These are phyloP conservation scores for Stemphylium lycopersici DNA, from an alignment of 2,329 filamentous ascomycete genomes.

Conservation along the genomic window DNA sequence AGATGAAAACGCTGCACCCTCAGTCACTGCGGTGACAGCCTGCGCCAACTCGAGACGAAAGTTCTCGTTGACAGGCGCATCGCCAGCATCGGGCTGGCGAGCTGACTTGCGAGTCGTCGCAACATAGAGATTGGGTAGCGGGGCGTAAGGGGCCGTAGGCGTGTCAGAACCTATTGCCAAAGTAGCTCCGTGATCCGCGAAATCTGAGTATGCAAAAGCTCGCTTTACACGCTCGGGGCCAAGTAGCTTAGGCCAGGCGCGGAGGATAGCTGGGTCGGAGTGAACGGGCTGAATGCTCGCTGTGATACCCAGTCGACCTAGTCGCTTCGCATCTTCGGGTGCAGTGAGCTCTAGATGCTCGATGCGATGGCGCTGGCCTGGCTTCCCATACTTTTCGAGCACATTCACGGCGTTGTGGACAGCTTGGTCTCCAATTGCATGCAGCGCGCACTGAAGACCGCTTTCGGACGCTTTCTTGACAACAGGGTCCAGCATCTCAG, in stretches of 20 bases:
- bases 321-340: conserved; percentile 60
- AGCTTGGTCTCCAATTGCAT: conserved; percentile 69
- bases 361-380: conserved; percentile 63
- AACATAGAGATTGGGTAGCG: conserved; percentile 64
- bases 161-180: conserved; percentile 66
- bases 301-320: conserved; percentile 69
- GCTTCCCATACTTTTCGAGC: conserved; percentile 53
- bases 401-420: conserved; percentile 64
- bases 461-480: conserved; percentile 61
- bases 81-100: conserved; percentile 51
- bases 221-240: conserved; percentile 61
- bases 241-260: conserved; percentile 65
- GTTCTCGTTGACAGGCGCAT: conserved; percentile 58
- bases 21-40: conserved; percentile 61
- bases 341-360: conserved; percentile 69
- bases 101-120: conserved; percentile 64
- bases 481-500: conserved; percentile 59
- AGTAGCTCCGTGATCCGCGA: conserved; percentile 59
- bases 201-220: conserved; percentile 69
- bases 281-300: conserved; percentile 94
- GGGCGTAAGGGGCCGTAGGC: conserved; percentile 63
- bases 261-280: conserved; percentile 72
- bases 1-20: conserved; percentile 64
- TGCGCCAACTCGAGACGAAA: conserved; percentile 62
- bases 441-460: conserved; percentile 66